Conservation (phyloP, 2,329 filamentous ascomycete genomes). For the Colletotrichum endophyticum region DNA sequence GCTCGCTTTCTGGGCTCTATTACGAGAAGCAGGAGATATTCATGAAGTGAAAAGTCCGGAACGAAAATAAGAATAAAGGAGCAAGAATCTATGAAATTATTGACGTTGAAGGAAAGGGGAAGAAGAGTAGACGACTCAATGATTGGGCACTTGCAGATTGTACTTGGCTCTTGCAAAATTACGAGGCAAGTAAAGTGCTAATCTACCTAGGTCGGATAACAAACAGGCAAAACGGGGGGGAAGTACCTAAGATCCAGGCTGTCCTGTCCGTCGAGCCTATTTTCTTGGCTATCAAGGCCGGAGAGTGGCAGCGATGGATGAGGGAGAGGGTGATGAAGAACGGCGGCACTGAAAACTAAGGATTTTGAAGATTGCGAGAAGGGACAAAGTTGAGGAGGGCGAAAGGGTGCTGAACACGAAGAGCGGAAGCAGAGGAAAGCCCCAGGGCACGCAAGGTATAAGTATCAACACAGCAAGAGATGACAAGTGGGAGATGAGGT, state of each 20-base stretch:
- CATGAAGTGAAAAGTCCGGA: no score
- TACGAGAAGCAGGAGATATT: no score
- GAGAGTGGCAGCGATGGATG: rapidly evolving
- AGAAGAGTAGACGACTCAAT: neutral
- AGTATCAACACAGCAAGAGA: neutral
- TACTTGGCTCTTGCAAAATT: rapidly evolving
- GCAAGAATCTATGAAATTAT: no score
- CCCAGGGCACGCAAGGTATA: neutral
- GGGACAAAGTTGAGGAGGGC: no score
- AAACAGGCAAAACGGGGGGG: no score
- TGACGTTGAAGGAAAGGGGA: no score
- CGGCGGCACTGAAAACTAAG: neutral
- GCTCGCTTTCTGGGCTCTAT: no score
- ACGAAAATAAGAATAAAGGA: rapidly evolving
- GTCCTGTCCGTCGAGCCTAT: rapidly evolving
- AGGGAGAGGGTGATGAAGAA: neutral
- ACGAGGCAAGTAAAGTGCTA: no score
- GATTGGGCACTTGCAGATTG: neutral
- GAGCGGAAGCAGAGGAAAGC: neutral
- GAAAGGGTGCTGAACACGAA: neutral
- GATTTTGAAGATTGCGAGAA: neutral
- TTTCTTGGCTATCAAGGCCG: no score
- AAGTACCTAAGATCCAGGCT: no score
- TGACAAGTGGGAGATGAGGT: neutral
- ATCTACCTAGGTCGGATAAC: no score